These are phyloP conservation scores for Penicillium brasilianum DNA, from an alignment of 2,329 filamentous ascomycete genomes.

Conservation along the genomic window DNA sequence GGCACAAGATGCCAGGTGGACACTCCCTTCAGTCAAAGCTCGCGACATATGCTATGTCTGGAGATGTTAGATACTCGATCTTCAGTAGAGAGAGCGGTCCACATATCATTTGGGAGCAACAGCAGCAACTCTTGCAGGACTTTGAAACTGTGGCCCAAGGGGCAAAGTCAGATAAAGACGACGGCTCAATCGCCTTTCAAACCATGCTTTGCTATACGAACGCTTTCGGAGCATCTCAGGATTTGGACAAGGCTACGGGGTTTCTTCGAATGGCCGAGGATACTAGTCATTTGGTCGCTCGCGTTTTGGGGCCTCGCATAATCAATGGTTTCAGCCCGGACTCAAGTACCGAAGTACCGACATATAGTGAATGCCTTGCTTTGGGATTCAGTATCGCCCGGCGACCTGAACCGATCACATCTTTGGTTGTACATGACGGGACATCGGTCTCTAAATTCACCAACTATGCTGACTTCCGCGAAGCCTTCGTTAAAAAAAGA, in stretches of 20 bases:
- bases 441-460: not conserved
- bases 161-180: conserved; percentile 2
- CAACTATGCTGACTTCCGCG: conserved; percentile 7
- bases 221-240: conserved; percentile 18
- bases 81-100: conserved; percentile 16
- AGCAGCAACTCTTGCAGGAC: conserved; percentile 19
- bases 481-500: not conserved
- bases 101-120: conserved; percentile 22
- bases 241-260: conserved; percentile 8
- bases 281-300: conserved; percentile 11
- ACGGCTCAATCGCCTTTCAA: conserved; percentile 14
- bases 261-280: conserved; percentile 15
- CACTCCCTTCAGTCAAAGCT: conserved; percentile 18
- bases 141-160: conserved; percentile 14
- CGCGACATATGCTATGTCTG: conserved; percentile 18
- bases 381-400: conserved; percentile 1
- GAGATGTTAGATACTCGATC: conserved; percentile 18
- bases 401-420: not conserved
- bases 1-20: conserved; percentile 13
- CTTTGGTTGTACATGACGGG: not conserved
- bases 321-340: conserved; percentile 3
- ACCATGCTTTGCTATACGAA: conserved; percentile 20
- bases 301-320: conserved; percentile 12
- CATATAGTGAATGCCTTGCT: conserved; percentile 15
- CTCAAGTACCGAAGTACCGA: not conserved